Evolutionary conservation across 1,284 basidiomycete genomes (phyloP).

Genomic region (Anthracocystis walkeri): DNA sequence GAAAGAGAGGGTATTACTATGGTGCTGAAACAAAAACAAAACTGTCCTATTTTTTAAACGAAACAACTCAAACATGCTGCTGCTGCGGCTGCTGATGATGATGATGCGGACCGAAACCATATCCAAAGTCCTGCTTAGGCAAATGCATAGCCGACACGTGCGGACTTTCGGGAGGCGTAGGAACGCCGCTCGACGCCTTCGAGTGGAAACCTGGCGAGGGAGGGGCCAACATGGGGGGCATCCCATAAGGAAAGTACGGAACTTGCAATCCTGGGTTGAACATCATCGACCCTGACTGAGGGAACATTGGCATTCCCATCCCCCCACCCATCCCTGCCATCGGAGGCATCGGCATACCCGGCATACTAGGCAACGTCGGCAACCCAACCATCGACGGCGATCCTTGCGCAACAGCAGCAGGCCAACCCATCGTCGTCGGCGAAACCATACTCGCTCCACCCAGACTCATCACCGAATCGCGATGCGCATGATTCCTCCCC

Average conservation of each 20-base stretch:
- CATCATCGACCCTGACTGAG: slow-evolving; percentile 23
- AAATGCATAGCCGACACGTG: slow-evolving; percentile 8
- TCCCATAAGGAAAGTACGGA: slow-evolving; percentile 16
- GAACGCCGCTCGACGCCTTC: slow-evolving; percentile 26
- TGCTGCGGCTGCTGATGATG: background rate
- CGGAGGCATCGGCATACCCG: slow-evolving; percentile 5
- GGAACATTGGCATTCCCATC: slow-evolving; percentile 7
- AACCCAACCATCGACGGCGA: slow-evolving; percentile 16
- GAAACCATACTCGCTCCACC: slow-evolving; percentile 10
- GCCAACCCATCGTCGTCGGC: slow-evolving; percentile 26
- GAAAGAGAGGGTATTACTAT: background rate
- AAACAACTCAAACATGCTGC: background rate
- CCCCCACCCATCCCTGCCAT: background rate
- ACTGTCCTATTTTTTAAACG: slow-evolving; percentile 8
- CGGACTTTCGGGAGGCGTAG: slow-evolving; percentile 48
- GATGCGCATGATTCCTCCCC: slow-evolving; percentile 10
- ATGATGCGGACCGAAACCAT: too few relatives aligned
- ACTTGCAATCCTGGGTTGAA: slow-evolving; percentile 16
- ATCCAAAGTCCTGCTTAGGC: slow-evolving; percentile 7
- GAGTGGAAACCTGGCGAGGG: slow-evolving; percentile 34
- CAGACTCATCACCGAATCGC: slow-evolving; percentile 31
- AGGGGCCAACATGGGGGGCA: slow-evolving; percentile 42
- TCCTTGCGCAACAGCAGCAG: slow-evolving; percentile 4
- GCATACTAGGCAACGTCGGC: slow-evolving; percentile 14
- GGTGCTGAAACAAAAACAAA: background rate